phyloP scores from a whole-genome alignment of 225 moss, liverwort and hornwort species.

The Neckera pumila region DNA sequence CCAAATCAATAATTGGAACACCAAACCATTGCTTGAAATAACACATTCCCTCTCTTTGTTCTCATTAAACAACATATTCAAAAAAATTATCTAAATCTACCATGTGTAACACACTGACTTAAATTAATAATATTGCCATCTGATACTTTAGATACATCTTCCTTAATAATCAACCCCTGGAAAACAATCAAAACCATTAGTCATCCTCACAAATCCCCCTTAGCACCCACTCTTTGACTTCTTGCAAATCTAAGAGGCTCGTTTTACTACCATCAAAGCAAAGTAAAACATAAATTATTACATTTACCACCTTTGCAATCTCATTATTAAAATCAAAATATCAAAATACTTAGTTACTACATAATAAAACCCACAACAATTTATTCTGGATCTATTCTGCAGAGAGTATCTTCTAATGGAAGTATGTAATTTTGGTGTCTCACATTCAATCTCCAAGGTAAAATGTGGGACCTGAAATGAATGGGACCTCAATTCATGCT shows the following conservation, averaged over 20 bases:
- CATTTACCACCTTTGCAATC: no score
- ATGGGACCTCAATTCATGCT: no score
- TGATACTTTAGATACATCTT: background rate
- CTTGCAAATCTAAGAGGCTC: background rate
- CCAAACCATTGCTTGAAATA: background rate
- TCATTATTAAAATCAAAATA: no score
- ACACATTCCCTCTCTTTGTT: background rate
- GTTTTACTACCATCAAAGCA: background rate
- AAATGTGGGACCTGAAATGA: no score
- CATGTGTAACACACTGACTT: background rate
- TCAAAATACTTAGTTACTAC: no score
- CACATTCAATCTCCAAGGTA: no score
- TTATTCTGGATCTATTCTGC: accelerated
- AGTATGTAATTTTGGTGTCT: no score
- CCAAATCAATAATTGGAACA: background rate
- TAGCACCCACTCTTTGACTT: background rate
- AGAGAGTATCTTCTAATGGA: no score
- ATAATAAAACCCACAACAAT: no score
- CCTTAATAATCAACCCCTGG: background rate
- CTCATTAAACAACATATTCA: background rate
- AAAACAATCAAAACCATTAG: background rate
- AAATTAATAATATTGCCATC: background rate
- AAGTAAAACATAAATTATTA: background rate
- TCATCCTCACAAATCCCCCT: background rate
- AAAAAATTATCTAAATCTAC: background rate